These are phyloP conservation scores for Trichophyton schoenleinii DNA, from an alignment of 2,329 filamentous ascomycete species.

Conservation along the genomic window DNA sequence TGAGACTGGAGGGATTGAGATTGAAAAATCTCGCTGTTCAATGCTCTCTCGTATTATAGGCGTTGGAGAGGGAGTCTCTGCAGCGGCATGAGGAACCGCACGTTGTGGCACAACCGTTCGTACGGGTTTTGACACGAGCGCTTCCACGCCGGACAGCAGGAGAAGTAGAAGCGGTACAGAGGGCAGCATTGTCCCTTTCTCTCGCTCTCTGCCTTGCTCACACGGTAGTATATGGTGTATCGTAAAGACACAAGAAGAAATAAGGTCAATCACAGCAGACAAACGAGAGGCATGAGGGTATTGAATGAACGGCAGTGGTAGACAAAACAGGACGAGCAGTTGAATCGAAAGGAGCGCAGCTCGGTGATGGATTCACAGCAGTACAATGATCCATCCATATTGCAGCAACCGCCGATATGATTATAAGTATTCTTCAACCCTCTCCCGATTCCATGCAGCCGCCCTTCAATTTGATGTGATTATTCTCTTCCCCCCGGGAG, in stretches of 20 bases:
- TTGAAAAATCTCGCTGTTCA: neutral
- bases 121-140: neutral
- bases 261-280: neutral
- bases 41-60: neutral
- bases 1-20: constrained; percentile 3
- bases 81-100: neutral
- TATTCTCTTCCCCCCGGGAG: neutral
- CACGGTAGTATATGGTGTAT: neutral
- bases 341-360: neutral
- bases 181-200: neutral
- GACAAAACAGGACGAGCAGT: neutral
- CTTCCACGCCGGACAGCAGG: neutral
- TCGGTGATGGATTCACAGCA: neutral
- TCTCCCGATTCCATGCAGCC: neutral
- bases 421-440: neutral
- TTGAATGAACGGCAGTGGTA: neutral
- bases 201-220: neutral
- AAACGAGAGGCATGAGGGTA: neutral
- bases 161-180: neutral
- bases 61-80: neutral
- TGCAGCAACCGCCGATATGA: neutral
- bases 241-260: neutral
- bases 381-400: neutral
- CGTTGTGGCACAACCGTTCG: neutral
- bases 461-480: neutral